Percentiles rank a stretch among this genome's conserved stretches.
These are phyloP conservation scores for Carnegiea gigantea DNA, from an alignment of 179 eudicot species.

Conservation along the genomic window DNA sequence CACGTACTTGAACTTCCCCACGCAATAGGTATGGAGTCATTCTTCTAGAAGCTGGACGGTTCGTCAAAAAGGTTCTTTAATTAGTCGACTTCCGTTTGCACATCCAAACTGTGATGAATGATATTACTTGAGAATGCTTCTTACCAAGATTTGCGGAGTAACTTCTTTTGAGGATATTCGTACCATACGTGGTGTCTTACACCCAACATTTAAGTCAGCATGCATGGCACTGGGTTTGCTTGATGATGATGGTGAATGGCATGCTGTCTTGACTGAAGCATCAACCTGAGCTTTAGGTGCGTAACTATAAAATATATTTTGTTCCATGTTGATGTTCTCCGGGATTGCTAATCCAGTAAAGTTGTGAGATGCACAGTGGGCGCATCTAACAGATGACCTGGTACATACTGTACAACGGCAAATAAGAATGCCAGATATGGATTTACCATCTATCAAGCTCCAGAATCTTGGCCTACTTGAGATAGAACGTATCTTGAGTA, in stretches of 20 bases:
- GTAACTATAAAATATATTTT: neutral
- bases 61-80: no score
- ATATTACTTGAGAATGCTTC: neutral
- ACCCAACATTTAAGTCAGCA: neutral
- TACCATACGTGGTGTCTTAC: neutral
- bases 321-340: neutral
- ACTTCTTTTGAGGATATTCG: neutral
- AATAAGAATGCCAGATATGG: neutral
- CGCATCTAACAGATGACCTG: neutral
- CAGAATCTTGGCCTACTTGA: neutral
- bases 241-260: slow-evolving; percentile 10
- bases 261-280: neutral
- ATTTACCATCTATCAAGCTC: neutral
- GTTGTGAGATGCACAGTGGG: neutral
- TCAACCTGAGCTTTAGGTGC: neutral
- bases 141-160: neutral
- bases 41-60: neutral
- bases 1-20: neutral
- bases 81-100: neutral
- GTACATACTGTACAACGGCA: neutral
- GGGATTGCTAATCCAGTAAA: neutral
- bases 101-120: neutral
- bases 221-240: neutral
- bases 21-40: neutral
- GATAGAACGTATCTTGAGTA: neutral